Evolutionary conservation across 2,329 filamentous ascomycete species (phyloP).

Genomic region (Aspergillus chevalieri): DNA sequence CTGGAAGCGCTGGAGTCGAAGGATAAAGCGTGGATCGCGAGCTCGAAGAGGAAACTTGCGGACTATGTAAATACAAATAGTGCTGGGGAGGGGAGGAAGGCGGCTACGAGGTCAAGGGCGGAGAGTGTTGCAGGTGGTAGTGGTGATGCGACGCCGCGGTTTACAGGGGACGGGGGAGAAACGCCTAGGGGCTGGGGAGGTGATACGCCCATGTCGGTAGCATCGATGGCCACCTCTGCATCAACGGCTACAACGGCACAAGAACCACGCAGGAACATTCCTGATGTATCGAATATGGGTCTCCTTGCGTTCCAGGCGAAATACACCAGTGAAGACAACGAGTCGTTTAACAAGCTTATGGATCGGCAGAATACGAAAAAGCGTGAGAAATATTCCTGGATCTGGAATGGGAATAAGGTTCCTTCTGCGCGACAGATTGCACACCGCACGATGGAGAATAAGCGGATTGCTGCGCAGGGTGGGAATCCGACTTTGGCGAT

Average conservation of each 20-base stretch:
- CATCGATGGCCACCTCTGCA: conserved; percentile 30
- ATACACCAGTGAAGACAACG: conserved; percentile 97
- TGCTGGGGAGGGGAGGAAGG: conserved; percentile 22
- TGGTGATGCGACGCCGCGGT: conserved; percentile 53
- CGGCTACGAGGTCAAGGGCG: conserved; percentile 32
- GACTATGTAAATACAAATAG: conserved; percentile 52
- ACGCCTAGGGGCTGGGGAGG: conserved; percentile 52
- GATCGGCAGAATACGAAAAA: conserved; percentile 84
- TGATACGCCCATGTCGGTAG: conserved; percentile 65
- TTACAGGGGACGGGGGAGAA: conserved; percentile 13
- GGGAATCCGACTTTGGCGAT: conserved; percentile 53
- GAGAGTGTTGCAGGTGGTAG: conserved; percentile 5
- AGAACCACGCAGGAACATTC: conserved; percentile 37
- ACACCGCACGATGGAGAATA: conserved; percentile 52
- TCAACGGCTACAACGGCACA: conserved; percentile 18
- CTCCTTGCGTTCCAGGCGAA: conserved; percentile 81
- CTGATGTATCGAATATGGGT: conserved; percentile 68
- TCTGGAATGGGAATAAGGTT: conserved; percentile 84
- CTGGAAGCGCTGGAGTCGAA: conserved; percentile 83
- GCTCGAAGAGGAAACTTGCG: conserved; percentile 61
- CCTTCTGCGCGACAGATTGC: conserved; percentile 56
- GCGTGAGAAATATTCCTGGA: conserved; percentile 79
- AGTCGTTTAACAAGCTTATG: conserved; percentile 86
- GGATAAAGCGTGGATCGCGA: conserved; percentile 78
- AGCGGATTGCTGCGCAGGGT: conserved; percentile 62